Evolutionary conservation across 2,329 filamentous ascomycete species (phyloP), one percentile per base, ranked within the genome.

Genomic region (Microcyclosporella mali): DNA sequence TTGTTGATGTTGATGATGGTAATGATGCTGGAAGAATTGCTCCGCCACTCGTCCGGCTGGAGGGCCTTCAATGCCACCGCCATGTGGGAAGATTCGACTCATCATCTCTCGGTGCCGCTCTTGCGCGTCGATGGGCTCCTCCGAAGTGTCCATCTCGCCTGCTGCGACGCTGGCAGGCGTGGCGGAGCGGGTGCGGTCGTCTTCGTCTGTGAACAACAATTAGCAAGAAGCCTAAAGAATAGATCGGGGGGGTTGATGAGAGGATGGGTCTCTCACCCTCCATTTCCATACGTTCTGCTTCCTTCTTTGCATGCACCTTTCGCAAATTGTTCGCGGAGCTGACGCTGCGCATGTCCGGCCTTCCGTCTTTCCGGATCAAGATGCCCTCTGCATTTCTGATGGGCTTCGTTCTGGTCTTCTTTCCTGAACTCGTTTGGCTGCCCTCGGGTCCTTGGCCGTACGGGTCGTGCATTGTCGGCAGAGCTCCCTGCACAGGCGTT

Each of bases 311-410:
- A 51, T 73, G 70, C 3, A 73, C 71, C 49, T 73, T 73, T 30
- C 71, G 65, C 11, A 74, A 55, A 45, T 74, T 74, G 36, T 70
- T 70, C n/a, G 71, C 70, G 10, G 68, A 71, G 47, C 68, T 71
- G n/a, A 73, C 69, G 21, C 67, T 70, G 9, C 71, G 67, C 69
- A 72, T 73, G 44, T 74, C 71, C 4, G 71, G 71, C 9, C 68
- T 58, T 4, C 71, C 71, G 43, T 74, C 71, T 49, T 74, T 74
- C 32, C 71, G 64, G 42, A 74, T 73, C 21, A 74, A 55, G 14
- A 74, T 61, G 1, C 71, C 71, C 30, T 74, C 70, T 1, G 70
- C 66, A 47, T 74, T 74, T 2, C 71, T 62, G 16, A 68, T 64
- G 2, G 71, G 71, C 53, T 73, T 73, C 4, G 69, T 72, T n/a